These are phyloP conservation scores for Verticillium dahliae DNA, from an alignment of 2,329 filamentous ascomycete species.

Conservation along the genomic window DNA sequence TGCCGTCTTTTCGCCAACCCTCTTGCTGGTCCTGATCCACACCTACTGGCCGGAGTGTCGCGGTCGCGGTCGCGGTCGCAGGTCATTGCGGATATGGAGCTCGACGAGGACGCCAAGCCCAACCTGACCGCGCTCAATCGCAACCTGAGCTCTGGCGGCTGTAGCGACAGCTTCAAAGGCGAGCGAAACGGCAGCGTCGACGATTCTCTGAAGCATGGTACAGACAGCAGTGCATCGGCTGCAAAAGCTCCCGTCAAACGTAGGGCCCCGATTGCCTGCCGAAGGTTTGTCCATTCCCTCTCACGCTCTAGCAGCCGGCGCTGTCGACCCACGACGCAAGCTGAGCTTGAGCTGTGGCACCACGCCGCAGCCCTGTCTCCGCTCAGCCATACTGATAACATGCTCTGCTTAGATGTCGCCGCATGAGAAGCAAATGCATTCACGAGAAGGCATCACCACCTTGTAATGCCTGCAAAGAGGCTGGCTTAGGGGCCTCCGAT, in stretches of 20 bases:
- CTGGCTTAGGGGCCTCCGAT: constrained; percentile 39
- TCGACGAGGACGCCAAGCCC: constrained; percentile 9
- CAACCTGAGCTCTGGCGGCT: constrained; percentile 4
- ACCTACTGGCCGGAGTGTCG: background rate
- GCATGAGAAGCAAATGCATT: constrained; percentile 49
- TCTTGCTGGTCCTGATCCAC: background rate
- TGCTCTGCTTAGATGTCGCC: constrained; percentile 38
- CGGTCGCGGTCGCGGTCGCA: background rate
- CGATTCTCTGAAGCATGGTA: background rate
- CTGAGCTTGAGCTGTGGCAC: background rate
- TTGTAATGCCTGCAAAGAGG: constrained; percentile 44
- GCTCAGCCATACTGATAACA: background rate
- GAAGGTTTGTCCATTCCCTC: constrained; percentile 31
- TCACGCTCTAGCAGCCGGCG: background rate
- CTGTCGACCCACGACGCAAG: background rate
- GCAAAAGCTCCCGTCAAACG: constrained; percentile 31
- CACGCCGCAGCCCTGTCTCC: background rate
- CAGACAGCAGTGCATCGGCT: background rate
- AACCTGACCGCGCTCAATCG: constrained; percentile 5
- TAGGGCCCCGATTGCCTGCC: constrained; percentile 44
- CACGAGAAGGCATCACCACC: constrained; percentile 41
- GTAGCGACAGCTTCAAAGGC: constrained; percentile 1
- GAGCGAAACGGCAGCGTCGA: constrained; percentile 1
- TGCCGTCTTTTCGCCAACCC: background rate
- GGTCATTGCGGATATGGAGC: constrained; percentile 5